Percentiles rank a stretch among this genome's conserved stretches.
phyloP scores from a whole-genome alignment of 2,329 filamentous ascomycete genomes.

The Penicillium fuscoglaucum region DNA sequence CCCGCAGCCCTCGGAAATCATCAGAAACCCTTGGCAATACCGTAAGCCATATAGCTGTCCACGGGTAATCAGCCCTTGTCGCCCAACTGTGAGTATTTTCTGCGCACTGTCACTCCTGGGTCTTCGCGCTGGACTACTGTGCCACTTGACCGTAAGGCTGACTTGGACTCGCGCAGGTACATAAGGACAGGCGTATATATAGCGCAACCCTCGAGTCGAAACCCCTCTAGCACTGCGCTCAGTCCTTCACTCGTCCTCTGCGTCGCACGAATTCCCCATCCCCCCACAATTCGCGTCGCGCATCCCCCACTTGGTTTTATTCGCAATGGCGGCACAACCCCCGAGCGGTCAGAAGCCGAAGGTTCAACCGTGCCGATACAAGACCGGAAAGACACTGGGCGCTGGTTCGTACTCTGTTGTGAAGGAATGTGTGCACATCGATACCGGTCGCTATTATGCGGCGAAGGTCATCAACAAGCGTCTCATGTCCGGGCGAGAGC shows the following conservation, averaged over 20 bases:
- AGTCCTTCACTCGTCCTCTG: background rate
- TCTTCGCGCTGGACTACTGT: background rate
- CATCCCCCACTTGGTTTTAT: constrained; percentile 2
- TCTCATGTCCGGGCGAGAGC: constrained; percentile 93
- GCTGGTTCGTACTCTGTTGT: constrained; percentile 97
- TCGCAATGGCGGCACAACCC: constrained; percentile 35
- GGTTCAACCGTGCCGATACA: constrained; percentile 95
- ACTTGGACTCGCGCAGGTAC: constrained; percentile 16
- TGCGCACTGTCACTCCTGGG: background rate
- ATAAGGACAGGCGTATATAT: constrained; percentile 6
- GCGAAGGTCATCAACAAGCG: constrained; percentile 99
- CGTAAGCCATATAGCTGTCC: background rate
- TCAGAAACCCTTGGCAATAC: background rate
- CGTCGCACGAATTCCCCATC: background rate
- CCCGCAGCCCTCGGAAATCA: background rate
- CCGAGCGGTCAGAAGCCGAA: constrained; percentile 52
- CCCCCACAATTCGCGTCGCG: background rate
- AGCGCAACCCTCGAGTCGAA: background rate
- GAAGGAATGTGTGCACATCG: constrained; percentile 98
- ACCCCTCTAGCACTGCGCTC: no score
- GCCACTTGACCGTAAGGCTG: constrained; percentile 15
- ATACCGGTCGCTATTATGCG: constrained; percentile 96
- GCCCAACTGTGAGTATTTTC: background rate
- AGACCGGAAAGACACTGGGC: constrained; percentile 95
- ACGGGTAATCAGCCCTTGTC: background rate